Evolutionary conservation across 2,329 filamentous ascomycete genomes (phyloP).

Genomic region (Fonsecaea nubica): DNA sequence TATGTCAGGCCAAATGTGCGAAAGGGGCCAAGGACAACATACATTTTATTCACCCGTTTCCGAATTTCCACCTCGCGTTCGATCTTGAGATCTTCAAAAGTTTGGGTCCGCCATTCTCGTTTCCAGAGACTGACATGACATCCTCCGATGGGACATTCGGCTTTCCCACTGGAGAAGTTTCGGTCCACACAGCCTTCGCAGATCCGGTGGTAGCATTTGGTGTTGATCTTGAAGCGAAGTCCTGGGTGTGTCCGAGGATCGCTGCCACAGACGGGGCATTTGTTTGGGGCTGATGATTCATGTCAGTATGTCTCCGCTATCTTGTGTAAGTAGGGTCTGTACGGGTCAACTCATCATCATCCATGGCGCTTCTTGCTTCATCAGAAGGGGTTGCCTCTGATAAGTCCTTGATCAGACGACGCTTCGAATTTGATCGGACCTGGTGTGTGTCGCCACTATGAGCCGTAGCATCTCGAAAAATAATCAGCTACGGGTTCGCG

Average conservation of each 20-base stretch:
- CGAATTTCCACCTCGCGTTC: constrained; percentile 95
- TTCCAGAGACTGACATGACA: constrained; percentile 77
- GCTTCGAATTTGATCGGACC: neutral
- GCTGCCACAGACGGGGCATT: constrained; percentile 95
- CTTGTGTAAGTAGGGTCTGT: neutral
- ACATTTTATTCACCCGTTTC: constrained; percentile 71
- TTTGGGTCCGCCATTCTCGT: constrained; percentile 78
- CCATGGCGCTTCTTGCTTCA: constrained; percentile 25
- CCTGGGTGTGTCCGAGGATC: constrained; percentile 92
- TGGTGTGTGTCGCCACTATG: neutral
- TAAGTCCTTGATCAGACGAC: neutral
- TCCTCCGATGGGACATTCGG: constrained; percentile 87
- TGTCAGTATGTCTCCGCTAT: neutral
- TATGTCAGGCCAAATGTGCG: constrained; percentile 39
- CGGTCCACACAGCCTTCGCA: constrained; percentile 94
- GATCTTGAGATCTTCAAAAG: constrained; percentile 84
- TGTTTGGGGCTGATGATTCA: constrained; percentile 26
- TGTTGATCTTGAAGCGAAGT: constrained; percentile 95
- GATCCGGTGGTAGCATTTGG: constrained; percentile 99
- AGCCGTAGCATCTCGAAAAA: neutral
- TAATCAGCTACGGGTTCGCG: neutral
- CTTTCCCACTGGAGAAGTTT: constrained; percentile 89
- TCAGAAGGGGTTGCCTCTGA: neutral
- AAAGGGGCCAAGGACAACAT: constrained; percentile 37
- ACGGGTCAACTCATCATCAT: constrained; percentile 32